A percentile compares a stretch with the other conserved stretches of the same genome.
Conservation (phyloP, 768 basidiomycete species). For the Mycena maculata region DNA sequence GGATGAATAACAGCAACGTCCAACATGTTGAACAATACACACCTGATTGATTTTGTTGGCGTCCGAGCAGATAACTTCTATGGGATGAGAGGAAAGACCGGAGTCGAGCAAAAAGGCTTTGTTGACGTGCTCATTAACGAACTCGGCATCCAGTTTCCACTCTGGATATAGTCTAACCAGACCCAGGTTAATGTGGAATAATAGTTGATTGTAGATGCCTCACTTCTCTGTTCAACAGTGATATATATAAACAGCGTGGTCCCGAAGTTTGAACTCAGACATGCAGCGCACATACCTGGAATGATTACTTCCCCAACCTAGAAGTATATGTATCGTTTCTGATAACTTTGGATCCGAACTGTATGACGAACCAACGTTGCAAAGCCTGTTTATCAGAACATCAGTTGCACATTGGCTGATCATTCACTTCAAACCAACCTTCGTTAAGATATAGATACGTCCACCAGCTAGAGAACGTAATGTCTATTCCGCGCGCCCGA, state of each 20-base stretch:
- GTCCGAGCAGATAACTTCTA: slow-evolving; percentile 75
- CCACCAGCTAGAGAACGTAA: slow-evolving; percentile 50
- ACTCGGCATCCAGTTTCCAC: slow-evolving; percentile 71
- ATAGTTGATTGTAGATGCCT: not conserved
- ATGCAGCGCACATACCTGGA: slow-evolving; percentile 57
- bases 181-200: slow-evolving; percentile 1
- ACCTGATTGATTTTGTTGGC: slow-evolving; percentile 69
- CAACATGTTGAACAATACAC: slow-evolving; percentile 26
- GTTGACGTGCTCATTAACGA: slow-evolving; percentile 67
- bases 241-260: slow-evolving; percentile 14
- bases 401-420: not conserved
- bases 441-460: slow-evolving; percentile 69
- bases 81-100: slow-evolving; percentile 74
- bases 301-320: slow-evolving; percentile 76
- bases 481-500: not conserved
- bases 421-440: slow-evolving; percentile 45
- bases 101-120: slow-evolving; percentile 72
- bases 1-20: not conserved
- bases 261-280: slow-evolving; percentile 1
- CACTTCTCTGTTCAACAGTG: slow-evolving; percentile 14
- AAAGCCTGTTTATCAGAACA: slow-evolving; percentile 24
- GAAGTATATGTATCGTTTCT: slow-evolving; percentile 16
- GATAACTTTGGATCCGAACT: not conserved
- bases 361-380: slow-evolving; percentile 33
- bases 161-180: slow-evolving; percentile 61